Conservation (phyloP, 1,139 yeast species). For the Nakaseomyces sp. region DNA sequence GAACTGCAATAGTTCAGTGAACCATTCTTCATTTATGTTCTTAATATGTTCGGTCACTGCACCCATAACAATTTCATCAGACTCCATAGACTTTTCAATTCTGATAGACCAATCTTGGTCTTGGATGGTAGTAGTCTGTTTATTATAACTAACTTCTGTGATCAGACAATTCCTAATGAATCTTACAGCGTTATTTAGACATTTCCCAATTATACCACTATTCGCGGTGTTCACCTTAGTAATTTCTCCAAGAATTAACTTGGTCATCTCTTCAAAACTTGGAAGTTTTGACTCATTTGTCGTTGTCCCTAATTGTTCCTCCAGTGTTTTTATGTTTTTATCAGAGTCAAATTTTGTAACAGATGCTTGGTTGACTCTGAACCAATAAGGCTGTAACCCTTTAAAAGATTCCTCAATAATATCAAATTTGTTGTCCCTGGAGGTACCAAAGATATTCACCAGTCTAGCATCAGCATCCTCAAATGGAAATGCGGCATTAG, state of each 20-base stretch:
- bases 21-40: constrained; percentile 14
- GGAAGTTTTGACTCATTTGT: constrained; percentile 39
- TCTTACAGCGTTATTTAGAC: constrained; percentile 37
- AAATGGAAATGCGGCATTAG: constrained; percentile 60
- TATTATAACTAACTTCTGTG: constrained; percentile 49
- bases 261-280: constrained; percentile 28
- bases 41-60: constrained; percentile 30
- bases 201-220: constrained; percentile 26
- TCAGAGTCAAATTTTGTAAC: constrained; percentile 31
- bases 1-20: constrained; percentile 25
- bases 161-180: constrained; percentile 50
- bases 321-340: constrained; percentile 32
- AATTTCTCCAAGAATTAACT: neutral
- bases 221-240: constrained; percentile 5
- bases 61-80: constrained; percentile 46
- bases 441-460: constrained; percentile 59
- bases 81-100: constrained; percentile 61
- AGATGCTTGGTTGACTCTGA: constrained; percentile 37
- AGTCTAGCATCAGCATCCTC: constrained; percentile 59
- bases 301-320: constrained; percentile 35
- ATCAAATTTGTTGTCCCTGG: constrained; percentile 53
- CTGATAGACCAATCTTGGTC: constrained; percentile 74
- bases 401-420: constrained; percentile 71
- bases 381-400: constrained; percentile 73
- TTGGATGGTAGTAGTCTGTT: constrained; percentile 47